Conservation (phyloP, 495 filamentous ascomycete genomes). For the Penicillium psychrofluorescens region DNA sequence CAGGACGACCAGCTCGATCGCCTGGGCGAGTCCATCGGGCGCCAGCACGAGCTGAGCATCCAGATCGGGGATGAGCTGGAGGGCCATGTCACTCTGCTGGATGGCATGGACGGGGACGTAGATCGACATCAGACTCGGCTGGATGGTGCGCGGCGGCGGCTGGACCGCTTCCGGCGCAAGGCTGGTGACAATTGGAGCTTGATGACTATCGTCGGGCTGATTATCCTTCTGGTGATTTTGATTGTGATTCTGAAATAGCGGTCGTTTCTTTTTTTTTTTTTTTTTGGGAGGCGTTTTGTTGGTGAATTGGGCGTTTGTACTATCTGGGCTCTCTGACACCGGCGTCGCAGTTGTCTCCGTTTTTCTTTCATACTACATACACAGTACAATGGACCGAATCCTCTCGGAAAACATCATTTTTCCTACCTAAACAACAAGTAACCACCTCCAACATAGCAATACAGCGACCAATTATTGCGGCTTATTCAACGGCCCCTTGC, state of each 20-base stretch:
- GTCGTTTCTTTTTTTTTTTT: constrained; percentile 2
- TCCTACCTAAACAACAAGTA: neutral
- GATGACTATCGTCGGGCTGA: constrained; percentile 68
- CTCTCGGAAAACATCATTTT: neutral
- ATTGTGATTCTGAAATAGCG: constrained; percentile 69
- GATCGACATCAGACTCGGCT: constrained; percentile 74
- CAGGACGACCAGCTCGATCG: constrained; percentile 92
- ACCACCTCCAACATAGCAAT: too few species aligned
- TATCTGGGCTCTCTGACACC: neutral
- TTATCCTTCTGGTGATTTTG: constrained; percentile 68
- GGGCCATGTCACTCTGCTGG: constrained; percentile 77
- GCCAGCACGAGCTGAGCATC: constrained; percentile 87
- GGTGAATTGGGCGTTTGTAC: constrained; percentile 23
- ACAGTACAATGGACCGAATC: neutral
- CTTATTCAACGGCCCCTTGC: constrained; percentile 10
- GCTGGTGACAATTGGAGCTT: constrained; percentile 76
- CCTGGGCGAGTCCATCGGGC: constrained; percentile 76
- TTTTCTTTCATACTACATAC: neutral
- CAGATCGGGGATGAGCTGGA: constrained; percentile 97
- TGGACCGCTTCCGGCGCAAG: constrained; percentile 61
- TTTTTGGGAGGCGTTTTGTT: too few species aligned
- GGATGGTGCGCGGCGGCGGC: constrained; percentile 61
- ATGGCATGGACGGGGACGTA: constrained; percentile 76
- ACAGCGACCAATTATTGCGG: constrained; percentile 5
- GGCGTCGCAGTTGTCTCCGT: neutral